Percentiles rank a stretch among this genome's conserved stretches.
phyloP scores from a whole-genome alignment of 805 yeast species.

The Cyberlindnera americana region DNA sequence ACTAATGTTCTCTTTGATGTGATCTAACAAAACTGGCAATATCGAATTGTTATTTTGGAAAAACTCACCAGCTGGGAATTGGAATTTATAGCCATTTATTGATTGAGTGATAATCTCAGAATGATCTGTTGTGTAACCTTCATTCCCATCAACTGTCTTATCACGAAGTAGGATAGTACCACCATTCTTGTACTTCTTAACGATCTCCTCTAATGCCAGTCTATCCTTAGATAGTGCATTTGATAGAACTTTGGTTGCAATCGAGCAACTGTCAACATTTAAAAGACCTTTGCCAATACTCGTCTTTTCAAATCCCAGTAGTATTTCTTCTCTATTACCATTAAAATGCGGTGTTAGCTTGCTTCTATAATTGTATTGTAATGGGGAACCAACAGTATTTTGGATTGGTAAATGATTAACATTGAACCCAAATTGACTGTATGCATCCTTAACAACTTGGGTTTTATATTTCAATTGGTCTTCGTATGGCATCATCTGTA shows the following conservation, averaged over 20 bases:
- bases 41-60: conserved; percentile 64
- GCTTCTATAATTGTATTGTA: conserved; percentile 73
- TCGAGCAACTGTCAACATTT: conserved; percentile 87
- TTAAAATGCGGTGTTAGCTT: conserved; percentile 95
- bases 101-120: conserved; percentile 74
- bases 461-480: conserved; percentile 70
- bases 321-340: conserved; percentile 54
- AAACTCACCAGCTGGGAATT: conserved; percentile 93
- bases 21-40: conserved; percentile 72
- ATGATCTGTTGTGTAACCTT: conserved; percentile 68
- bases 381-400: conserved; percentile 73
- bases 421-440: conserved; percentile 63
- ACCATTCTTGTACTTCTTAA: conserved; percentile 58
- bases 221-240: conserved; percentile 70
- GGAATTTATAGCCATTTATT: conserved; percentile 66
- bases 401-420: conserved; percentile 44
- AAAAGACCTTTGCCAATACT: conserved; percentile 44
- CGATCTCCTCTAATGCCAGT: conserved; percentile 39
- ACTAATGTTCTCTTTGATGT: conserved; percentile 65
- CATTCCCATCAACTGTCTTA: conserved; percentile 41
- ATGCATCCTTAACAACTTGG: conserved; percentile 76
- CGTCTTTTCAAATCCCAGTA: conserved; percentile 74
- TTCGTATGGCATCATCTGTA: conserved; percentile 69
- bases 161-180: conserved; percentile 86
- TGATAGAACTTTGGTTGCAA: conserved; percentile 80